Conservation (phyloP, 2,329 filamentous ascomycete species). For the Aspergillus sp. region DNA sequence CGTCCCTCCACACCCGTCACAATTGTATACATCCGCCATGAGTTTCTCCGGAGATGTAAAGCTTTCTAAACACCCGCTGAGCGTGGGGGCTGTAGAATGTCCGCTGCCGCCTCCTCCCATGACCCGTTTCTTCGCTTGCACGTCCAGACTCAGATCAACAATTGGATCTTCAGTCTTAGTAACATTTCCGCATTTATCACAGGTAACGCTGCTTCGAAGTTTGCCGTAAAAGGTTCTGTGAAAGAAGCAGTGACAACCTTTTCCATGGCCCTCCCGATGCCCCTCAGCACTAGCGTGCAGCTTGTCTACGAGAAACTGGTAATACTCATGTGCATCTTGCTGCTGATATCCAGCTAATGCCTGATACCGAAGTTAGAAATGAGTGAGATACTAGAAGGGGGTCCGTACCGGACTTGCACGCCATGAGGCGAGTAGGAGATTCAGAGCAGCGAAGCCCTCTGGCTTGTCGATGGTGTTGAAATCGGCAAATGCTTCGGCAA, state of each 20-base stretch:
- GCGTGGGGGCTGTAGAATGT: conserved; percentile 54
- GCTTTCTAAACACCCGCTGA: conserved; percentile 80
- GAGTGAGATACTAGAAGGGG: neutral
- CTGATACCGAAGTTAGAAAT: conserved; percentile 37
- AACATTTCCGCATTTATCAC: conserved; percentile 80
- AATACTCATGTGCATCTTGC: conserved; percentile 96
- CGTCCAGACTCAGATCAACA: conserved; percentile 83
- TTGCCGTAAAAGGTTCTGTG: conserved; percentile 95
- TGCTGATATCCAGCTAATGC: conserved; percentile 88
- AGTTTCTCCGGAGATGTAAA: conserved; percentile 84
- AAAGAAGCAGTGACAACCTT: conserved; percentile 81
- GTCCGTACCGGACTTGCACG: conserved; percentile 72
- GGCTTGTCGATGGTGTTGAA: conserved; percentile 68
- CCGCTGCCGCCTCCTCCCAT: conserved; percentile 43
- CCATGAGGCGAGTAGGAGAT: conserved; percentile 88
- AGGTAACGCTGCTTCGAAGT: conserved; percentile 86
- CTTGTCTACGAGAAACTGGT: conserved; percentile 92
- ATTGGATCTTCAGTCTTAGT: conserved; percentile 87
- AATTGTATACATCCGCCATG: conserved; percentile 78
- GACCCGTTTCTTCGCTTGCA: conserved; percentile 66
- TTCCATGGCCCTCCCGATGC: conserved; percentile 61
- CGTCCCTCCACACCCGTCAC: conserved; percentile 74
- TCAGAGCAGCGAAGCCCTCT: conserved; percentile 87
- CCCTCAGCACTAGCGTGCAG: conserved; percentile 79
- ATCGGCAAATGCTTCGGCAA: conserved; percentile 67